phyloP scores from a whole-genome alignment of 257 asterid genomes.

The Solanum virginianum region DNA sequence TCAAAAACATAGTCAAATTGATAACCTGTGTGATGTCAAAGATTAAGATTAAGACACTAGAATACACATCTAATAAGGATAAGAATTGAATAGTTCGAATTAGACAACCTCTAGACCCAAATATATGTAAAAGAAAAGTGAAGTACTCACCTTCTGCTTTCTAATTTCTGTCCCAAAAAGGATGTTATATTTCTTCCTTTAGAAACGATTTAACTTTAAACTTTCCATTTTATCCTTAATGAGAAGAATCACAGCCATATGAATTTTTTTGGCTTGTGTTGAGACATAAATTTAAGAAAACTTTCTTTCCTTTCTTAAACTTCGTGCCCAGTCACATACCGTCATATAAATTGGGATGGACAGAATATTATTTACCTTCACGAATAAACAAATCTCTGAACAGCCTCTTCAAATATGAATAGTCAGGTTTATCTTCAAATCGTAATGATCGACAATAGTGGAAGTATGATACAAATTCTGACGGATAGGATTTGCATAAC shows the following conservation, averaged over 20 bases:
- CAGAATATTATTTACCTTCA: conserved; percentile 42
- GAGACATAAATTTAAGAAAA: neutral
- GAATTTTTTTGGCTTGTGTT: neutral
- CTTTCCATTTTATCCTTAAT: neutral
- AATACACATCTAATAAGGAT: neutral
- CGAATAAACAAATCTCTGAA: conserved; percentile 93
- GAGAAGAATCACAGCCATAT: neutral
- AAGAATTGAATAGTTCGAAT: neutral
- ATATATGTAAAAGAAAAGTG: neutral
- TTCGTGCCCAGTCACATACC: neutral
- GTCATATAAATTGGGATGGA: neutral
- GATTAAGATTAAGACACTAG: neutral
- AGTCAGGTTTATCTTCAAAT: conserved; percentile 88
- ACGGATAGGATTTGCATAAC: conserved; percentile 78
- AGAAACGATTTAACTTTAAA: neutral
- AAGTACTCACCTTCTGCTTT: neutral
- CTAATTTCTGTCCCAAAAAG: neutral
- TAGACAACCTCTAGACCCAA: neutral
- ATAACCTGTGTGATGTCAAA: conserved; percentile 44
- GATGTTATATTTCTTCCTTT: neutral
- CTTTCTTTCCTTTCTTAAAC: neutral
- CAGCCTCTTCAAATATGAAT: conserved; percentile 88
- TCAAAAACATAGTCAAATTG: conserved; percentile 94
- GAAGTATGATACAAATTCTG: conserved; percentile 82
- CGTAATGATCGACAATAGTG: conserved; percentile 88